These are phyloP conservation scores for Apiotrichum sp. DNA, from an alignment of 1,284 basidiomycete species.

Conservation along the genomic window DNA sequence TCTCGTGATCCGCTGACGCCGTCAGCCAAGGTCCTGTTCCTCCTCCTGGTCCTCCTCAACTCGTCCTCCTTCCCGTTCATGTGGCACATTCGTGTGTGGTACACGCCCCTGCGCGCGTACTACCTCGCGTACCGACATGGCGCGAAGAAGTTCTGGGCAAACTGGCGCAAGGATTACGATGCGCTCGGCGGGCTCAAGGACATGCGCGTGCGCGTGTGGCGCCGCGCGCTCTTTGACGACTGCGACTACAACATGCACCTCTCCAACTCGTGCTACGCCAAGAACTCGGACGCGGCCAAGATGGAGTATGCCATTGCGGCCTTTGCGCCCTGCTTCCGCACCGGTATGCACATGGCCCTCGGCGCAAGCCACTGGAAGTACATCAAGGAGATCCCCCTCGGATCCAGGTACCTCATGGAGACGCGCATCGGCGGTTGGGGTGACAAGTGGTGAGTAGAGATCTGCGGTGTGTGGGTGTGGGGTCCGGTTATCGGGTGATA, in stretches of 20 bases:
- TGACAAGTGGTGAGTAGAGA: conserved; percentile 65
- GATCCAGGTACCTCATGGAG: conserved; percentile 63
- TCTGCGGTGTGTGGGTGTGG: background rate
- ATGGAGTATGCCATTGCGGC: conserved; percentile 52
- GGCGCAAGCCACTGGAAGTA: conserved; percentile 69
- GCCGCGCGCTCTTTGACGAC: conserved; percentile 40
- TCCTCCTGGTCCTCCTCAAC: conserved; percentile 39
- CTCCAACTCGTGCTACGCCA: conserved; percentile 44
- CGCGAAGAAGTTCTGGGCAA: conserved; percentile 23
- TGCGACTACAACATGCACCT: conserved; percentile 48
- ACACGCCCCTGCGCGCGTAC: conserved; percentile 25
- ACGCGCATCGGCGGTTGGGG: conserved; percentile 67
- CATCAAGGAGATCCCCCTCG: conserved; percentile 70
- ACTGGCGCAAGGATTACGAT: conserved; percentile 25
- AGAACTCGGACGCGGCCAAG: conserved; percentile 53
- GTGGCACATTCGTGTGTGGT: conserved; percentile 44
- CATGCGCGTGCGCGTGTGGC: conserved; percentile 21
- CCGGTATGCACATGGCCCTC: conserved; percentile 63
- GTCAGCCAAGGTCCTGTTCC: conserved; percentile 40
- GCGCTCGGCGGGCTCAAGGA: conserved; percentile 25
- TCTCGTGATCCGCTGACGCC: conserved; percentile 1
- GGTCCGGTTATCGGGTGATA: background rate
- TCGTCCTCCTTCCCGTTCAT: conserved; percentile 42
- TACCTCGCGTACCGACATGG: conserved; percentile 25
- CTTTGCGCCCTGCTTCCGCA: conserved; percentile 60